Percentiles rank a stretch among this genome's conserved stretches.
Evolutionary conservation across 2,329 filamentous ascomycete genomes (phyloP).

Genomic region (Aspergillus viridinutans): DNA sequence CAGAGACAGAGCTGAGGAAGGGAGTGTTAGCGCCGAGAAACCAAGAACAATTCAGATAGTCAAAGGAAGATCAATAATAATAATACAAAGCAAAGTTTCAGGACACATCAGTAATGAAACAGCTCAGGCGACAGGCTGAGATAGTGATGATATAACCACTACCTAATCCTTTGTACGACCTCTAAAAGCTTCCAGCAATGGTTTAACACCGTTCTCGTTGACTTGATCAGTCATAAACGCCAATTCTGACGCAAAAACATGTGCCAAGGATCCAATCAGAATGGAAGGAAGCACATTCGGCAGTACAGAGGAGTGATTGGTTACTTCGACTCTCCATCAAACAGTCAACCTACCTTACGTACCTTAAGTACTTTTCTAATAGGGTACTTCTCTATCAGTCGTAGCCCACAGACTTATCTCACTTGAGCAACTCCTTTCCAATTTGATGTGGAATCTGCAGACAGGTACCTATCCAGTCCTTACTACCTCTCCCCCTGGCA

Average conservation of each 20-base stretch:
- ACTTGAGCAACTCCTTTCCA: background rate
- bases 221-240: background rate
- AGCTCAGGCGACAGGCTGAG: background rate
- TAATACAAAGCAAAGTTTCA: background rate
- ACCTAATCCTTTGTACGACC: background rate
- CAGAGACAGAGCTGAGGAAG: background rate
- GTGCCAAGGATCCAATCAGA: background rate
- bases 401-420: background rate
- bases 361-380: background rate
- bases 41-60: background rate
- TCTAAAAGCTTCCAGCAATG: background rate
- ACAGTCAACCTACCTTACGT: background rate
- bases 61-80: background rate
- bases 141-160: background rate
- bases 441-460: too few relatives aligned
- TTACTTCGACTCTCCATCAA: background rate
- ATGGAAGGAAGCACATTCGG: background rate
- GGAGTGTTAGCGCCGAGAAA: background rate
- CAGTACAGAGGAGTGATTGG: background rate
- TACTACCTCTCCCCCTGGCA: too few relatives aligned
- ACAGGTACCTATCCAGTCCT: too few relatives aligned
- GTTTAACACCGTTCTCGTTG: background rate
- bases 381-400: too few relatives aligned
- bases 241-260: background rate
- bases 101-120: background rate